These are phyloP conservation scores for Teunomyces tritomae DNA, from an alignment of 805 yeast genomes.

Conservation along the genomic window DNA sequence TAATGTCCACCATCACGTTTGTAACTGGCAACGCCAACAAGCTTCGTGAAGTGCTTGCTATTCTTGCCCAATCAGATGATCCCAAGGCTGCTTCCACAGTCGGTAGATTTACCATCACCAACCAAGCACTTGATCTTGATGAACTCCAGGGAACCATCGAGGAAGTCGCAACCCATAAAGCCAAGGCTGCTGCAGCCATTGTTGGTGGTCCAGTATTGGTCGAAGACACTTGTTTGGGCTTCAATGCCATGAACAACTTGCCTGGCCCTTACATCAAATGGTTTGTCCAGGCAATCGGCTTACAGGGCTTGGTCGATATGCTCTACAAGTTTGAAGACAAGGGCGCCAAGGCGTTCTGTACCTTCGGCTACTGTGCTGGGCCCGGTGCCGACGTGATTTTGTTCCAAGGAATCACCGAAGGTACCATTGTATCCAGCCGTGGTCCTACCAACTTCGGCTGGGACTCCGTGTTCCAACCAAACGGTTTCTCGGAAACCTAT, in stretches of 20 bases:
- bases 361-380: slow-evolving; percentile 87
- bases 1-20: slow-evolving; percentile 49
- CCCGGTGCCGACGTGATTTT: slow-evolving; percentile 69
- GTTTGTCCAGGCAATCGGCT: slow-evolving; percentile 78
- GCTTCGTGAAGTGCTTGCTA: slow-evolving; percentile 76
- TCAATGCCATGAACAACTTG: slow-evolving; percentile 69
- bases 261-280: slow-evolving; percentile 97
- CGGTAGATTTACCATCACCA: slow-evolving; percentile 53
- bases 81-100: slow-evolving; percentile 3
- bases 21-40: slow-evolving; percentile 91
- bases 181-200: slow-evolving; percentile 64
- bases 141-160: slow-evolving; percentile 89
- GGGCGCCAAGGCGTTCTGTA: slow-evolving; percentile 83
- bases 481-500: slow-evolving; percentile 63
- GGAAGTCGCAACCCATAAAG: slow-evolving; percentile 79
- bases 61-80: slow-evolving; percentile 44
- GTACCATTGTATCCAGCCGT: slow-evolving; percentile 70
- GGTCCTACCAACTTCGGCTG: slow-evolving; percentile 90
- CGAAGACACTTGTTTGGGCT: slow-evolving; percentile 91
- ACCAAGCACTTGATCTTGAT: slow-evolving; percentile 72
- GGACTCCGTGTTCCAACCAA: slow-evolving; percentile 89
- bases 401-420: slow-evolving; percentile 83
- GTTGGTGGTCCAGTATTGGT: slow-evolving; percentile 82
- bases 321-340: slow-evolving; percentile 79
- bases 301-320: slow-evolving; percentile 74